phyloP scores from a whole-genome alignment of 2,329 filamentous ascomycete species.

The Phyllosticta citribraziliensis region DNA sequence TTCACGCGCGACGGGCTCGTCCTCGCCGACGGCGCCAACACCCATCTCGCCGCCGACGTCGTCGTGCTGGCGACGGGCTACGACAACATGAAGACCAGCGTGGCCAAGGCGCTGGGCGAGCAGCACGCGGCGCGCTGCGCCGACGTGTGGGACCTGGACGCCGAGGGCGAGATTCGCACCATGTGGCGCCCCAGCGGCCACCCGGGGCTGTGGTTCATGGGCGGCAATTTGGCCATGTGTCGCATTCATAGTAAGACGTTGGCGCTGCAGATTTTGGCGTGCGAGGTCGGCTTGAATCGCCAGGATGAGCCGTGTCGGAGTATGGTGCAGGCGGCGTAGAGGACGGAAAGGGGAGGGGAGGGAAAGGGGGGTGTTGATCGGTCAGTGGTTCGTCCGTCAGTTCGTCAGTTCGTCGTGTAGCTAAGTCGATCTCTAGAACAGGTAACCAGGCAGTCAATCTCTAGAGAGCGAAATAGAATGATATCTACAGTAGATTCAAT shows the following conservation, averaged over 20 bases:
- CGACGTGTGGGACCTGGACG: constrained; percentile 37
- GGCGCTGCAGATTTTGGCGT: constrained; percentile 33
- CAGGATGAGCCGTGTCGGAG: not conserved
- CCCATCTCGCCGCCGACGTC: constrained; percentile 49
- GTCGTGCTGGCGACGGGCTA: constrained; percentile 49
- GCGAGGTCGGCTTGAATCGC: constrained; percentile 25
- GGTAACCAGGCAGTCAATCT: too few species aligned
- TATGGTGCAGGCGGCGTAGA: not conserved
- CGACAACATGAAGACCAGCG: constrained; percentile 57
- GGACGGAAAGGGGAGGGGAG: too few species aligned
- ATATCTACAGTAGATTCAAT: too few species aligned
- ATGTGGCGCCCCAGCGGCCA: constrained; percentile 32
- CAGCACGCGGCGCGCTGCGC: constrained; percentile 47
- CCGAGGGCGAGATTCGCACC: constrained; percentile 25
- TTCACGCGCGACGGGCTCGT: constrained; percentile 37
- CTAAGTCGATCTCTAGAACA: too few species aligned
- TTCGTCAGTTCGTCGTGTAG: too few species aligned
- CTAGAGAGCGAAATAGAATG: too few species aligned
- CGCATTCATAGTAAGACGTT: constrained; percentile 28
- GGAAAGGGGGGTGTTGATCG: too few species aligned
- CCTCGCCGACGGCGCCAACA: constrained; percentile 39
- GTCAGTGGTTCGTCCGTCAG: too few species aligned
- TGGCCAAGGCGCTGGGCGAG: constrained; percentile 52
- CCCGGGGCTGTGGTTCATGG: constrained; percentile 32
- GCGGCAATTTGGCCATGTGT: constrained; percentile 27